Conservation (phyloP, 345 rosid genomes). For the Aurinia saxatilis region DNA sequence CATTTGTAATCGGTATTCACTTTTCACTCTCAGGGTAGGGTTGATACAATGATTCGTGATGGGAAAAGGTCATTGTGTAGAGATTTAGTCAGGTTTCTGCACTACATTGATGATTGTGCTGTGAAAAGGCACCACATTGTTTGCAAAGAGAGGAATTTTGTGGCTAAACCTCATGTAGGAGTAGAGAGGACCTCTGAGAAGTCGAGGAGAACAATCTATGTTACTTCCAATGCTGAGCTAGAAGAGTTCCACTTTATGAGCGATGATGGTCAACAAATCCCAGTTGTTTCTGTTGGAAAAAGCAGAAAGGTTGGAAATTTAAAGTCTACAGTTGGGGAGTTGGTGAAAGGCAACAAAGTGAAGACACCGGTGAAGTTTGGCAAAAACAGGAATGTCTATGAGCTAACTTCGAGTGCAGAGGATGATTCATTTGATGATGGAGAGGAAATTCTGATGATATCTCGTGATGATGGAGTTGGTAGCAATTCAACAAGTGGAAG, state of each 20-base stretch:
- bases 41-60: slow-evolving; percentile 63
- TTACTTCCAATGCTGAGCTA: slow-evolving; percentile 48
- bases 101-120: slow-evolving; percentile 43
- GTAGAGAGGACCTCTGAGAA: slow-evolving; percentile 31
- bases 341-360: slow-evolving; percentile 16
- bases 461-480: no score
- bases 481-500: no score
- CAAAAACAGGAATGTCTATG: slow-evolving; percentile 40
- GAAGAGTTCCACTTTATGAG: slow-evolving; percentile 50
- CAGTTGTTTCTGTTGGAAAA: background rate
- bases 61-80: slow-evolving; percentile 57
- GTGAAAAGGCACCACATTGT: slow-evolving; percentile 30
- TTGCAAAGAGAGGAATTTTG: slow-evolving; percentile 28
- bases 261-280: slow-evolving; percentile 22
- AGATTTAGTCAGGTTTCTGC: slow-evolving; percentile 51
- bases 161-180: slow-evolving; percentile 23
- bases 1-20: no score
- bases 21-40: slow-evolving; percentile 27
- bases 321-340: slow-evolving; percentile 21
- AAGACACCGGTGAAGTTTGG: slow-evolving; percentile 41
- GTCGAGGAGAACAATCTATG: slow-evolving; percentile 35
- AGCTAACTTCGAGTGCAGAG: slow-evolving; percentile 29
- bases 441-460: background rate
- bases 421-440: no score
- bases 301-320: slow-evolving; percentile 2